Base-by-base conservation (phyloP, 2,329 filamentous ascomycete species). In the Paraconiothyrium brasiliense region DNA sequence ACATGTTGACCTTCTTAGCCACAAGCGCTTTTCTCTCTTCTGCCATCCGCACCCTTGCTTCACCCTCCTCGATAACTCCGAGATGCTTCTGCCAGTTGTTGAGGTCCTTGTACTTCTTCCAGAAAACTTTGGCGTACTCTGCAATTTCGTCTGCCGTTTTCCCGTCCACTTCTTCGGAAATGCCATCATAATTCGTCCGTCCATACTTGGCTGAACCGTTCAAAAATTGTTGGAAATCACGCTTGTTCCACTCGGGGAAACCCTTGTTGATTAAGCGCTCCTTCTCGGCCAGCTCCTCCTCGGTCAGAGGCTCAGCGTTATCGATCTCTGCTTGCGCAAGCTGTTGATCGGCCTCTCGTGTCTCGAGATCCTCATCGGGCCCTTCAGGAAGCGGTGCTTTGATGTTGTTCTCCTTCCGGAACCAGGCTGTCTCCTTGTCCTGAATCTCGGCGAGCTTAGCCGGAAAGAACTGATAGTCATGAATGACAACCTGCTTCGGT, bases 391-490 rank as follows among this genome's bases (percentile, higher is more conserved):
- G 84, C 16, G 93, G 92, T 20, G 95, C 92, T 78, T 97, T 97
- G 81, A 98, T 96, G 30, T 91, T 91, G 69, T 98, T 97, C 76
- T 98, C 93, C 79, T 98, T 98, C 65, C 95, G 90, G 78, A 97
- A 97, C 77, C 86, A 97, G 0, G 95, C 94, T 0, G 95, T 99
- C 81, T 99, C 95, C 71, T 94, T 92, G 66, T 99, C 95, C 77
- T 99, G 95, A 8, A 99, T 85, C 70, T 97, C 93, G 32, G 90
- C 88, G 10, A 99, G 87, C 48, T 90, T 87, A 0, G 89, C 84
- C 0, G 94, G 94, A 78, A 97, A 99, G 82, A 99, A 99, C 74
- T 99, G 95, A 78, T 97, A 98, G 78, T 99, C 95, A 72, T 98
- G 94, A 44, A 97, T 91, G 4, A 89, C 84, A 56, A 97, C 88